Evolutionary conservation across 345 rosid genomes (phyloP).

Genomic region (Cardamine occulta): DNA sequence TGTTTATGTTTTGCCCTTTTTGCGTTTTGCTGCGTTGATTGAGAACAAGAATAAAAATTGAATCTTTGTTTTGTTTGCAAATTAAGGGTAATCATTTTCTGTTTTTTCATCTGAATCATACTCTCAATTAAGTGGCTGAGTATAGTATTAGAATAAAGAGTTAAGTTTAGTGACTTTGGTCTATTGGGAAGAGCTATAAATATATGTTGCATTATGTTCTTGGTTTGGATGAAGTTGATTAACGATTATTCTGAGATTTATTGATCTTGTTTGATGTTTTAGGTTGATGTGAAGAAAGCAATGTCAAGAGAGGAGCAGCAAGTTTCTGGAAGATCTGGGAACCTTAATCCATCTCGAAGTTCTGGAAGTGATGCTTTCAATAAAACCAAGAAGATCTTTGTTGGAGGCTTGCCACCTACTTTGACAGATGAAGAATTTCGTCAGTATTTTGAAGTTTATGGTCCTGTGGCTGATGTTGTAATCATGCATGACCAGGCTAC

Average conservation of each 20-base stretch:
- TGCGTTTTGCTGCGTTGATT: background rate
- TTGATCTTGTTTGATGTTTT: background rate
- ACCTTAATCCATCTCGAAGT: conserved; percentile 56
- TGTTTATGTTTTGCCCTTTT: background rate
- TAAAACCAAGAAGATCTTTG: conserved; percentile 89
- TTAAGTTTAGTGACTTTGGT: background rate
- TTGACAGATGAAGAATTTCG: conserved; percentile 85
- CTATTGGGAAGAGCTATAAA: background rate
- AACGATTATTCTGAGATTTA: conserved; percentile 13
- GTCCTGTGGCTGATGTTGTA: conserved; percentile 82
- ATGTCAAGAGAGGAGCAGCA: conserved; percentile 96
- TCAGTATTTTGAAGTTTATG: conserved; percentile 83
- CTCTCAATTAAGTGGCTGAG: background rate
- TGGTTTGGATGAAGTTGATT: background rate
- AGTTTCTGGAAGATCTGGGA: conserved; percentile 63
- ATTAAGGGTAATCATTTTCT: background rate
- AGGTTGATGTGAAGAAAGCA: conserved; percentile 96
- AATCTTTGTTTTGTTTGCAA: background rate
- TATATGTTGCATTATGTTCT: background rate
- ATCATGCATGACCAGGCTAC: conserved; percentile 94
- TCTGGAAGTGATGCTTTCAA: conserved; percentile 61
- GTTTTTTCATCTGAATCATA: background rate
- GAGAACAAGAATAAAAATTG: background rate
- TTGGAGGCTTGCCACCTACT: conserved; percentile 93
- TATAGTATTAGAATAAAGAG: background rate